A percentile compares a stretch with the other conserved stretches of the same genome.
phyloP scores from a whole-genome alignment of 108 stramenopile species.

The Stephanodiscus triporus region DNA sequence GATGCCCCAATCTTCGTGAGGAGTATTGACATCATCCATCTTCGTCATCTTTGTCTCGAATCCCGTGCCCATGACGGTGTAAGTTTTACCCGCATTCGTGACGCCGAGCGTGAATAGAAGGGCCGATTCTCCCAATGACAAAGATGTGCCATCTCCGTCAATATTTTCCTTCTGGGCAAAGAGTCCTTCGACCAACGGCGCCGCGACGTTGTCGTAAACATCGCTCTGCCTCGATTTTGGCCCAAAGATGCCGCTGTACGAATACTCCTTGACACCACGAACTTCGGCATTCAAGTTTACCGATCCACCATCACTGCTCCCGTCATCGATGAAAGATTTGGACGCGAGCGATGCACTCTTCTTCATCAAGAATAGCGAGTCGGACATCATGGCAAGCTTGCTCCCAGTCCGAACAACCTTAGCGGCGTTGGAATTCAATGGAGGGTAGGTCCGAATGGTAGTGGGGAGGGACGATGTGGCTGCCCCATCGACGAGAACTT shows the following conservation, averaged over 20 bases:
- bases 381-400: conserved; percentile 7
- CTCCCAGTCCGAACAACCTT: conserved; percentile 51
- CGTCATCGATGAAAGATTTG: conserved; percentile 46
- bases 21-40: conserved; percentile 18
- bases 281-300: conserved; percentile 38
- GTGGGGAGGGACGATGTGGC: conserved; percentile 35
- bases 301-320: conserved; percentile 28
- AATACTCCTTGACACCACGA: conserved; percentile 75
- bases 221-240: conserved; percentile 60
- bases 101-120: conserved; percentile 97
- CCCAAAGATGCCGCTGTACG: conserved; percentile 73
- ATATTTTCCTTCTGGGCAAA: conserved; percentile 40
- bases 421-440: conserved; percentile 63
- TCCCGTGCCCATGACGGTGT: conserved; percentile 92
- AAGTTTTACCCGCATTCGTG: conserved; percentile 98
- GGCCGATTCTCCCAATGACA: conserved; percentile 59
- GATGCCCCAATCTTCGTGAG: conserved; percentile 73
- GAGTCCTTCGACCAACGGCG: conserved; percentile 73
- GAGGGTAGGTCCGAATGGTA: conserved; percentile 77
- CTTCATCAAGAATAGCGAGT: conserved; percentile 10
- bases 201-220: conserved; percentile 67
- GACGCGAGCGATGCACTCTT: conserved; percentile 26
- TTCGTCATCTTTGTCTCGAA: conserved; percentile 32
- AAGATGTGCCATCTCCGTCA: not conserved
- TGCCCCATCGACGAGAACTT: conserved; percentile 37